Evolutionary conservation across 352 stramenopile genomes (phyloP).

Genomic region (Phytopythium montanum): DNA sequence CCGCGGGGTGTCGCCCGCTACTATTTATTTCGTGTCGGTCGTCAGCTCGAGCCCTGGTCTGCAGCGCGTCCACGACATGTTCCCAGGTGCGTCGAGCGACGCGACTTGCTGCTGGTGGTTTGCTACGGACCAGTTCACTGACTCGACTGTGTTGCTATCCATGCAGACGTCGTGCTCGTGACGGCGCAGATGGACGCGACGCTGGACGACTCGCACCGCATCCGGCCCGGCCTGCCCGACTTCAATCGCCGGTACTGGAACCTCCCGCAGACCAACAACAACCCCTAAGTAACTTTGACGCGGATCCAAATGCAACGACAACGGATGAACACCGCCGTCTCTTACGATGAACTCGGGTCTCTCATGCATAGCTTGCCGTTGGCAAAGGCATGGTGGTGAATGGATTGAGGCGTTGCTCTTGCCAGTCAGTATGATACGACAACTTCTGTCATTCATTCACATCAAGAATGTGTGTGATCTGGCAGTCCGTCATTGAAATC

Average conservation of each 20-base stretch:
- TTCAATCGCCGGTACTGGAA: slow-evolving; percentile 43
- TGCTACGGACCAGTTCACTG: no score
- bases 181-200: slow-evolving; percentile 41
- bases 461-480: no score
- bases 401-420: no score
- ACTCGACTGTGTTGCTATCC: not conserved
- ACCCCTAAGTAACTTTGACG: not conserved
- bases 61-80: slow-evolving; percentile 34
- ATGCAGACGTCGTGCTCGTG: slow-evolving; percentile 30
- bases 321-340: no score
- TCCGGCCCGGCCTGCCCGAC: slow-evolving; percentile 32
- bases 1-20: slow-evolving; percentile 17
- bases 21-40: slow-evolving; percentile 58
- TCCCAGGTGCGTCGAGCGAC: slow-evolving; percentile 32
- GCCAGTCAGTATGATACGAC: no score
- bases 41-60: slow-evolving; percentile 40
- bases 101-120: no score
- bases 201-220: slow-evolving; percentile 29
- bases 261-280: not conserved
- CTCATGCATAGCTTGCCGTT: no score
- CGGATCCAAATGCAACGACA: not conserved
- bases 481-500: no score
- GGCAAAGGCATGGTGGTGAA: no score
- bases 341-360: no score
- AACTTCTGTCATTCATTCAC: no score